Conservation (phyloP, 305 asterid genomes). For the Euphrasia arctica region DNA sequence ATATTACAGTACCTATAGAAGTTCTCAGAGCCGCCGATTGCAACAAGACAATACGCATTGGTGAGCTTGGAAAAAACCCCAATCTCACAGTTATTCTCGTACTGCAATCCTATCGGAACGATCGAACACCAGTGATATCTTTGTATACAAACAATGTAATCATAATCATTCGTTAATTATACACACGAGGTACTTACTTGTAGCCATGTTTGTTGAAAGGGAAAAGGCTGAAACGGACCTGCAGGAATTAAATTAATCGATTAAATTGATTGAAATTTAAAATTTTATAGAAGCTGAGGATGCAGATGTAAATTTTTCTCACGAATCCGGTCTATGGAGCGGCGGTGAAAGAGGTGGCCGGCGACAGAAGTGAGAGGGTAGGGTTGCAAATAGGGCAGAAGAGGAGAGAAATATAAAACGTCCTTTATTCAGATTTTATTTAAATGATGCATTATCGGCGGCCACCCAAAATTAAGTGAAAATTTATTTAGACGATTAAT, state of each 20-base stretch:
- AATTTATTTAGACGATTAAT: no score
- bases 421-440: no score
- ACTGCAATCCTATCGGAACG: constrained; percentile 61
- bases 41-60: constrained; percentile 89
- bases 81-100: constrained; percentile 77
- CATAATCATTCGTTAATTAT: not conserved
- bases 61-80: constrained; percentile 95
- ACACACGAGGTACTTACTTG: not conserved
- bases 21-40: constrained; percentile 93
- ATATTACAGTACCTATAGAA: constrained; percentile 60
- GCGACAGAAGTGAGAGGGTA: no score
- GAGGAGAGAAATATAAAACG: no score
- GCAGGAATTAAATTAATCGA: not conserved
- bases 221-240: not conserved
- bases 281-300: no score
- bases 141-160: not conserved
- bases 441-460: no score
- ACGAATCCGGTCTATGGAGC: not conserved
- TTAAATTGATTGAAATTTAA: no score
- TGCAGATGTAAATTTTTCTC: no score
- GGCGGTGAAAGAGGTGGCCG: not conserved
- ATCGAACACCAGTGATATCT: not conserved
- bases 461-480: no score
- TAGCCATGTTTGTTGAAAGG: not conserved
- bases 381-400: no score